Evolutionary conservation across 1,139 yeast genomes (phyloP).

Genomic region (Schizosaccharomyces versatilis): DNA sequence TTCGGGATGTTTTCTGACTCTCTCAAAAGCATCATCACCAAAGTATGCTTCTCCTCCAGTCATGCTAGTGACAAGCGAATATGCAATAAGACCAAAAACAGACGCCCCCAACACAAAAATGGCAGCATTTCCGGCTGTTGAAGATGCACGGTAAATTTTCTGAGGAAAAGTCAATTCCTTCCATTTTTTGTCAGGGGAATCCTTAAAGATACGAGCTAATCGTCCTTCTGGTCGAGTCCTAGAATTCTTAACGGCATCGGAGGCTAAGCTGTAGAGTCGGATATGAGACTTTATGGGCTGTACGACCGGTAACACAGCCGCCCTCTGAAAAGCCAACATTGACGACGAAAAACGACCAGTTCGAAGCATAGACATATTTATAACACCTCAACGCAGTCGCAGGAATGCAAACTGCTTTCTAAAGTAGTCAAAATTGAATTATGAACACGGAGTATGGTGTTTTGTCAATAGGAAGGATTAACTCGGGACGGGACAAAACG

Average conservation of each 20-base stretch:
- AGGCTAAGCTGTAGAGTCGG: not conserved
- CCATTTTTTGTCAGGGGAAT: not conserved
- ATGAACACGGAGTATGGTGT: no score
- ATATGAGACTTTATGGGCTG: not conserved
- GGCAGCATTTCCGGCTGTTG: not conserved
- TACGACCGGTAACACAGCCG: no score
- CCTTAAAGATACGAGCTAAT: not conserved
- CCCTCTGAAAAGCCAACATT: no score
- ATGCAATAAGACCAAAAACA: not conserved
- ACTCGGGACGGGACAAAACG: no score
- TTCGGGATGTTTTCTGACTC: not conserved
- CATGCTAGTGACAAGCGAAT: not conserved
- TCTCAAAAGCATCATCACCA: constrained; percentile 1
- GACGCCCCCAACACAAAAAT: not conserved
- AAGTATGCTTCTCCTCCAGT: not conserved
- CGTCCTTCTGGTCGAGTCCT: not conserved
- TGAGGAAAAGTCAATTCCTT: not conserved
- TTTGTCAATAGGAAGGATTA: no score
- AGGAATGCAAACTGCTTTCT: no score
- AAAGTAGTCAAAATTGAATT: no score
- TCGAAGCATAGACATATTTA: no score
- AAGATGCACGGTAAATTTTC: not conserved
- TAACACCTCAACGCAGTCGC: no score
- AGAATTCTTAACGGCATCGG: not conserved
- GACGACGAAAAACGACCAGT: no score